Evolutionary conservation across 2,329 filamentous ascomycete genomes (phyloP).

Genomic region (Ceratocystis albifundus): DNA sequence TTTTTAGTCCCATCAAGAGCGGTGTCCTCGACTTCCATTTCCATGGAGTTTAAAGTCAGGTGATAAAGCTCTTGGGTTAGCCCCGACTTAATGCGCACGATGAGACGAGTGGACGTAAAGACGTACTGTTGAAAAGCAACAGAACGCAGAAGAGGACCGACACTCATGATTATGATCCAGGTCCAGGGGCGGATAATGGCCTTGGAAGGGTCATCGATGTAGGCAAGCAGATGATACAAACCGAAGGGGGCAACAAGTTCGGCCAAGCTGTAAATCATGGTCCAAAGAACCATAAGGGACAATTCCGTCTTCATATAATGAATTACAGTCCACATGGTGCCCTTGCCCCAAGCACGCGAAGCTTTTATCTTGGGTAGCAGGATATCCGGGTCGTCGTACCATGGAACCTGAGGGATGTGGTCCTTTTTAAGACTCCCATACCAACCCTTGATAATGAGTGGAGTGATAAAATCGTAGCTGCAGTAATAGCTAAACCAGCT

Average conservation of each 20-base stretch:
- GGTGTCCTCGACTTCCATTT: constrained; percentile 41
- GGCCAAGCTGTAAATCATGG: constrained; percentile 31
- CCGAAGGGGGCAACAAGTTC: constrained; percentile 44
- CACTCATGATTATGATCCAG: constrained; percentile 44
- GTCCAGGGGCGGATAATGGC: constrained; percentile 40
- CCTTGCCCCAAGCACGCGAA: constrained; percentile 34
- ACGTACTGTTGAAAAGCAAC: constrained; percentile 46
- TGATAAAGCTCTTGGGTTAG: constrained; percentile 49
- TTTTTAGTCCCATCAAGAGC: constrained; percentile 24
- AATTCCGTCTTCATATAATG: constrained; percentile 36
- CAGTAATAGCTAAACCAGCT: constrained; percentile 44
- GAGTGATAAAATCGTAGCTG: constrained; percentile 41
- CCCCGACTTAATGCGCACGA: constrained; percentile 44
- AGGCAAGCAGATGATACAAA: constrained; percentile 41
- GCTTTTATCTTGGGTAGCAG: constrained; percentile 36
- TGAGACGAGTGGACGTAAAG: constrained; percentile 42
- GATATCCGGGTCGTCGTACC: constrained; percentile 44
- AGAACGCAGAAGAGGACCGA: constrained; percentile 37
- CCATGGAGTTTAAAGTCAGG: constrained; percentile 44
- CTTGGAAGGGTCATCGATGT: constrained; percentile 36
- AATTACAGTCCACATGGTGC: constrained; percentile 37
- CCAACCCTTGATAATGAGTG: constrained; percentile 39
- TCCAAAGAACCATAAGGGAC: constrained; percentile 36
- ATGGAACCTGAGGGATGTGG: constrained; percentile 40
- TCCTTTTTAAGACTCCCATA: constrained; percentile 37